Percentiles rank a stretch among this genome's conserved stretches.
Evolutionary conservation across 345 rosid genomes (phyloP).

Genomic region (Mercurialis annua): DNA sequence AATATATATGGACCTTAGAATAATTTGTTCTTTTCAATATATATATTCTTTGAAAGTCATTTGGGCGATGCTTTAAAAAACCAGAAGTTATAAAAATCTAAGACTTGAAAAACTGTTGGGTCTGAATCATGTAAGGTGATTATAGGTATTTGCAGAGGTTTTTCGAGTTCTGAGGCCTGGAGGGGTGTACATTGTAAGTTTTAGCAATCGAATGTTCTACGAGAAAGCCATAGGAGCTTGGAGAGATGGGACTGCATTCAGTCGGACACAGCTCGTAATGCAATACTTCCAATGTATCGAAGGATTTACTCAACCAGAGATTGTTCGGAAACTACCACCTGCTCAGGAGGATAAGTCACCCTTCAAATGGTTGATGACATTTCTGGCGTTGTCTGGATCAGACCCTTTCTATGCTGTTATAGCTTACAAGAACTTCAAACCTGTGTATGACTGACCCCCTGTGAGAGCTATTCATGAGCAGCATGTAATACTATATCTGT

Average conservation of each 20-base stretch:
- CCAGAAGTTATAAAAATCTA: not conserved
- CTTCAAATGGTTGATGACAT: slow-evolving; percentile 43
- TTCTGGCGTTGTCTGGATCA: slow-evolving; percentile 51
- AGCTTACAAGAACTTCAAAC: slow-evolving; percentile 82
- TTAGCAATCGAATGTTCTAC: slow-evolving; percentile 86
- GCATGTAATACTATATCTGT: too few species aligned
- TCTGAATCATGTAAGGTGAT: not conserved
- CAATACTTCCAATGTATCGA: slow-evolving; percentile 73
- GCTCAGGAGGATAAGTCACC: slow-evolving; percentile 35
- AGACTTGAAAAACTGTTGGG: too few species aligned
- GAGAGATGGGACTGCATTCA: slow-evolving; percentile 76
- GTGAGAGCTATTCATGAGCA: too few species aligned
- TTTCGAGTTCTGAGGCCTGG: slow-evolving; percentile 74
- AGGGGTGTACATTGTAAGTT: slow-evolving; percentile 74
- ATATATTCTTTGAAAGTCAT: too few species aligned
- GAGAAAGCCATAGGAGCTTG: slow-evolving; percentile 80
- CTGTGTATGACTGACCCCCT: slow-evolving; percentile 39
- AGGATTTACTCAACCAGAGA: slow-evolving; percentile 73
- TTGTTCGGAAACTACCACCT: slow-evolving; percentile 45
- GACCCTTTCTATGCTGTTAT: slow-evolving; percentile 87
- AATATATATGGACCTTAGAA: too few species aligned
- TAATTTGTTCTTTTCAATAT: too few species aligned
- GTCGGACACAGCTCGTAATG: slow-evolving; percentile 64
- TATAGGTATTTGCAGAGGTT: slow-evolving; percentile 70
- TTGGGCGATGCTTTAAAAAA: too few species aligned